Evolutionary conservation across 2,329 filamentous ascomycete species (phyloP), one percentile per base, ranked within the genome.

Genomic region (Monosporascus sp.): DNA sequence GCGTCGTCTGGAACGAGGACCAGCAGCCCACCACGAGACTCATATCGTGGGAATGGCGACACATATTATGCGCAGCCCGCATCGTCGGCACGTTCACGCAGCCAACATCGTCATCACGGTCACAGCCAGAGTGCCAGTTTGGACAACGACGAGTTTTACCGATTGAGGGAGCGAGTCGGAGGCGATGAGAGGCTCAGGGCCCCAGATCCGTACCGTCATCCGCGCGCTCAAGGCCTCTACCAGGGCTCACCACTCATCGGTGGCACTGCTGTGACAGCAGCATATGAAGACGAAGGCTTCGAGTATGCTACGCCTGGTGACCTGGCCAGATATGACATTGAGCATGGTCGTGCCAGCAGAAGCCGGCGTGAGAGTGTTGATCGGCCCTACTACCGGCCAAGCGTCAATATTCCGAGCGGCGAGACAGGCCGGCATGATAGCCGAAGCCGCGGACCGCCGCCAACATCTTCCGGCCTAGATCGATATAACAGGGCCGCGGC

Each of bases 391-490:
- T 75, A 80, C 57, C 77, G 80, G 2, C 80, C 81, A n/a, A 78
- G 72, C 44, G 72, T 82, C 54, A 80, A 76, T 48, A 61, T 68
- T 57, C 69, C 78, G 56, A 76, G 73, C 55, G 76, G 75, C 24
- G 79, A 82, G 52, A 57, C 75, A 20, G 67, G 65, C 50, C 76
- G 75, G 27, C 78, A 75, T 55, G 74, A 73, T 49, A 59, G 66
- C n/a, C 67, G 70, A 38, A 61, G 55, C 27, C 67, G 78, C 35
- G 77, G 79, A 0, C 87, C 87, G 2, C 88, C 88, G 9, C 86
- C 86, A 5, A 82, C 85, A 5, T 88, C 84, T 3, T 77, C 86
- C 60, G 87, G 85, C 0, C 83, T 91, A 58, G 87, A 90, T 61
- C 88, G 83, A 69, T 81, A 89, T 58, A 81, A 81, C 60, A 74